A percentile compares a stretch with the other conserved stretches of the same genome.
These are phyloP conservation scores for Kodamaea leandrae DNA, from an alignment of 805 yeast genomes.

Conservation along the genomic window DNA sequence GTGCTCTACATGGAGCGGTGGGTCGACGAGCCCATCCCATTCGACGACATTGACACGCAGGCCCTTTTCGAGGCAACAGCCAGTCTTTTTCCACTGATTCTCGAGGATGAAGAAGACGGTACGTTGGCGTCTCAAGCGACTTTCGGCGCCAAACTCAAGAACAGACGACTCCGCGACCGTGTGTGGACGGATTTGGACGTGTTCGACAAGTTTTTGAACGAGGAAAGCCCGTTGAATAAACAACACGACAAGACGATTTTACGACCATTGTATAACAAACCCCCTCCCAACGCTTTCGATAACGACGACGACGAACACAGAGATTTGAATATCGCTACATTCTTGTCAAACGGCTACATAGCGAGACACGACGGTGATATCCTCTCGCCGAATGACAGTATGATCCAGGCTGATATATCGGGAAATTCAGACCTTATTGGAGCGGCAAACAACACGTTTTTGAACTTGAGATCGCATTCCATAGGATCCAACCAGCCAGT, in stretches of 20 bases:
- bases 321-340: constrained; percentile 27
- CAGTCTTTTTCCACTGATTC: constrained; percentile 33
- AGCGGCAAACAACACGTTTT: constrained; percentile 25
- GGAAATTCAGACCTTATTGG: constrained; percentile 27
- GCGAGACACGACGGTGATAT: constrained; percentile 13
- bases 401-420: constrained; percentile 35
- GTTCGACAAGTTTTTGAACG: constrained; percentile 26
- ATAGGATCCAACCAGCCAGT: constrained; percentile 11
- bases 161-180: constrained; percentile 28
- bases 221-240: constrained; percentile 15
- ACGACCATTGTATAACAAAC: constrained; percentile 23
- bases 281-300: constrained; percentile 12
- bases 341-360: constrained; percentile 31
- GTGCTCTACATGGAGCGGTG: constrained; percentile 42
- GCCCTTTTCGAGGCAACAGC: constrained; percentile 36
- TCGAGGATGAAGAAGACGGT: constrained; percentile 41
- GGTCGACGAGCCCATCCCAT: constrained; percentile 40
- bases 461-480: constrained; percentile 19
- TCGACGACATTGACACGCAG: constrained; percentile 42
- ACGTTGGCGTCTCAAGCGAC: constrained; percentile 34
- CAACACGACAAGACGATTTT: constrained; percentile 33
- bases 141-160: constrained; percentile 41
- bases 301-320: constrained; percentile 14
- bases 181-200: constrained; percentile 37
- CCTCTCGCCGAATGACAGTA: constrained; percentile 25